Evolutionary conservation across 2,329 filamentous ascomycete genomes (phyloP).

Genomic region (Beauveria sp.): DNA sequence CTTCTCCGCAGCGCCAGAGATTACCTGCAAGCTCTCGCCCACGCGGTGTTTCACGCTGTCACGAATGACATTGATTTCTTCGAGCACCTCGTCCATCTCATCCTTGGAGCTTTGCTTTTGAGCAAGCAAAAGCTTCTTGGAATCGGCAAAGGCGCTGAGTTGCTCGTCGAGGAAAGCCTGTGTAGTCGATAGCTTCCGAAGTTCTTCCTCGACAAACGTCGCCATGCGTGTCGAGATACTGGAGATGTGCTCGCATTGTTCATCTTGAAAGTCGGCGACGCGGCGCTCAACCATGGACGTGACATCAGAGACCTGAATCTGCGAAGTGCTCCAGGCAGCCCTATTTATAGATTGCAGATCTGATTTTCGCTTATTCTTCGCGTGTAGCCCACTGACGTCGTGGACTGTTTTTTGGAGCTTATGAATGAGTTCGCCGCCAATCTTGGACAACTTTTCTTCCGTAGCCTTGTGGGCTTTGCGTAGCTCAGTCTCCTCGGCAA

Average conservation of each 20-base stretch:
- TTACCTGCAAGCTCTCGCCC: constrained; percentile 72
- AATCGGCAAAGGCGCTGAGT: constrained; percentile 57
- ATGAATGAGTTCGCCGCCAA: constrained; percentile 69
- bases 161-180: constrained; percentile 65
- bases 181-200: constrained; percentile 62
- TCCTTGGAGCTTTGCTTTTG: constrained; percentile 65
- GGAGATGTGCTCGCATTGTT: constrained; percentile 65
- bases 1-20: constrained; percentile 76
- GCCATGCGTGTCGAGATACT: constrained; percentile 66
- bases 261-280: constrained; percentile 61
- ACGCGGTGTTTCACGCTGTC: constrained; percentile 83
- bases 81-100: constrained; percentile 83
- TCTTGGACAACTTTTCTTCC: constrained; percentile 64
- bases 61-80: constrained; percentile 84
- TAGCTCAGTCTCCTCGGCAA: constrained; percentile 72
- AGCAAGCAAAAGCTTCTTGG: constrained; percentile 59
- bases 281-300: constrained; percentile 70
- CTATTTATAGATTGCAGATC: constrained; percentile 77
- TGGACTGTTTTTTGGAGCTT: constrained; percentile 72
- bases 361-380: constrained; percentile 79
- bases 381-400: constrained; percentile 74
- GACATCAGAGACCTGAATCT: constrained; percentile 66
- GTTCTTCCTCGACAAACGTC: constrained; percentile 66
- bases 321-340: constrained; percentile 68
- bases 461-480: constrained; percentile 81